A percentile compares a stretch with the other conserved stretches of the same genome.
phyloP scores from a whole-genome alignment of 805 yeast species.

The Hyphopichia homilentoma region DNA sequence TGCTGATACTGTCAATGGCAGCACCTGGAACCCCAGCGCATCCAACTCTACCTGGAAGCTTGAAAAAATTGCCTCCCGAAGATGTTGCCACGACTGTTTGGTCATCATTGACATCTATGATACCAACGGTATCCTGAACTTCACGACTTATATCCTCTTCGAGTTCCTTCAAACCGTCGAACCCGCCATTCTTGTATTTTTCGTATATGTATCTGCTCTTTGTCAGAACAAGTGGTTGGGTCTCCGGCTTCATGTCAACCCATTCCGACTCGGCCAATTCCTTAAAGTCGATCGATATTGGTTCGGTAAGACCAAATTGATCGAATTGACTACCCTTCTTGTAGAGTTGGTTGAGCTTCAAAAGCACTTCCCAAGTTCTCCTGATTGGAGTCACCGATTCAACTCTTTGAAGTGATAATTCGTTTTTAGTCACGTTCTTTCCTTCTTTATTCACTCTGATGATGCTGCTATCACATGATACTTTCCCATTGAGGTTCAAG shows the following conservation, averaged over 20 bases:
- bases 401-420: conserved; percentile 15
- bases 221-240: conserved; percentile 1
- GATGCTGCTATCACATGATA: conserved; percentile 42
- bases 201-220: conserved; percentile 8
- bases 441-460: not conserved
- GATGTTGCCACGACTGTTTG: conserved; percentile 32
- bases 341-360: conserved; percentile 19
- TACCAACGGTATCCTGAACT: conserved; percentile 46
- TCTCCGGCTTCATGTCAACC: not conserved
- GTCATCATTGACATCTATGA: conserved; percentile 16
- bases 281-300: conserved; percentile 12
- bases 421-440: conserved; percentile 2
- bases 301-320: conserved; percentile 30
- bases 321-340: conserved; percentile 5
- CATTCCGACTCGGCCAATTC: no score
- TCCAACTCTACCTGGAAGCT: conserved; percentile 48
- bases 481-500: conserved; percentile 35
- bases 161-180: no score
- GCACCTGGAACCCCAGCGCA: conserved; percentile 52
- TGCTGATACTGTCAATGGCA: conserved; percentile 27
- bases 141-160: conserved; percentile 1
- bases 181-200: not conserved
- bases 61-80: conserved; percentile 54
- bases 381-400: conserved; percentile 24
- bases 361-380: conserved; percentile 19